Conservation (phyloP, 345 rosid genomes). For the Acer campestre region DNA sequence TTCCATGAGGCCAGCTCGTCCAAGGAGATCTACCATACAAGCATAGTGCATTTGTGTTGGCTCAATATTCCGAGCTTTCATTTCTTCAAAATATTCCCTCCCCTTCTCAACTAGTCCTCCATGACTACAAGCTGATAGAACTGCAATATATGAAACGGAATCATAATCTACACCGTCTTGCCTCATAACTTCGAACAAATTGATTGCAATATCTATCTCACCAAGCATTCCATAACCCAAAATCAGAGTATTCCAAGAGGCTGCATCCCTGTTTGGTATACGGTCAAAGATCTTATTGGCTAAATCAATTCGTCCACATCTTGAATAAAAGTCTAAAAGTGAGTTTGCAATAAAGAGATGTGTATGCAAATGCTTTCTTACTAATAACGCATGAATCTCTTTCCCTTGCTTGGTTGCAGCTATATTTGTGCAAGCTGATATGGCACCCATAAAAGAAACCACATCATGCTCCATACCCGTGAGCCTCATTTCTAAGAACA, state of each 20-base stretch:
- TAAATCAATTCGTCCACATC: conserved; percentile 48
- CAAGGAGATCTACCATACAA: conserved; percentile 58
- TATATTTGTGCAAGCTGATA: conserved; percentile 60
- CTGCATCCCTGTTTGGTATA: conserved; percentile 37
- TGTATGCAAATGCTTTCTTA: conserved; percentile 32
- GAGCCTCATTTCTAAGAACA: conserved; percentile 56
- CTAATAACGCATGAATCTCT: conserved; percentile 48
- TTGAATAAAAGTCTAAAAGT: conserved; percentile 49
- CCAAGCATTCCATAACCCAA: conserved; percentile 54
- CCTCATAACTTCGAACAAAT: conserved; percentile 48
- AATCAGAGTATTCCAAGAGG: conserved; percentile 58
- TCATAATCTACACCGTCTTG: conserved; percentile 37
- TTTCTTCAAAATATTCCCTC: conserved; percentile 41
- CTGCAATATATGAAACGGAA: conserved; percentile 49
- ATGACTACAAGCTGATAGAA: conserved; percentile 56
- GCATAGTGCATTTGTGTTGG: conserved; percentile 51
- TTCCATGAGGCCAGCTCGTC: conserved; percentile 50
- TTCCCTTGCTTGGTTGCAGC: conserved; percentile 49
- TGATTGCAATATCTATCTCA: conserved; percentile 34
- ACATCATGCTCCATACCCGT: conserved; percentile 53
- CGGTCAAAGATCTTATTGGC: conserved; percentile 40
- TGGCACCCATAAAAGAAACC: conserved; percentile 55
- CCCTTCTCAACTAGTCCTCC: conserved; percentile 51
- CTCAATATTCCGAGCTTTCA: conserved; percentile 34
- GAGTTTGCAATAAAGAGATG: conserved; percentile 56